These are phyloP conservation scores for Zymoseptoria crescenta DNA, from an alignment of 2,329 filamentous ascomycete genomes.

Conservation along the genomic window DNA sequence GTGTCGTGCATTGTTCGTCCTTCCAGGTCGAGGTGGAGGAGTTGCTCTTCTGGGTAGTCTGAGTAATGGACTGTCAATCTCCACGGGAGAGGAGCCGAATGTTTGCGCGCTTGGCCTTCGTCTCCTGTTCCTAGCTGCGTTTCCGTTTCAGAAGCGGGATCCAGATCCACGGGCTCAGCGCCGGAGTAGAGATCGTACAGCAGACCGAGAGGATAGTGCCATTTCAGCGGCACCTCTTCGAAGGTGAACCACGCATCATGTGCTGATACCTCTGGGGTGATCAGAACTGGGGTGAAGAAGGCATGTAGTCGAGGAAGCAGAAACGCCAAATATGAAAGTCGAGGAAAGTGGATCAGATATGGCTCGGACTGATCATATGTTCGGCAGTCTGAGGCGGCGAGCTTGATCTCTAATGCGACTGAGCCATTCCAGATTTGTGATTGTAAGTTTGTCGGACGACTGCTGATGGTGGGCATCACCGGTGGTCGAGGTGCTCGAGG, in stretches of 20 bases:
- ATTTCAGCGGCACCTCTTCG: slow-evolving; percentile 61
- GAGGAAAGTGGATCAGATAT: slow-evolving; percentile 55
- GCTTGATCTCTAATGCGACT: slow-evolving; percentile 52
- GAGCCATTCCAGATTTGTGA: slow-evolving; percentile 51
- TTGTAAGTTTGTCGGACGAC: slow-evolving; percentile 30
- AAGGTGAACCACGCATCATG: slow-evolving; percentile 58
- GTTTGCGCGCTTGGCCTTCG: neutral
- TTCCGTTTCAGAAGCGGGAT: slow-evolving; percentile 5
- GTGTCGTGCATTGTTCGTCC: slow-evolving; percentile 54
- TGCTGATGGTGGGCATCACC: slow-evolving; percentile 20
- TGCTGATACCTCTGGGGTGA: slow-evolving; percentile 47
- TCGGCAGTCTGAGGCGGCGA: slow-evolving; percentile 53
- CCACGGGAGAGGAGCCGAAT: slow-evolving; percentile 47
- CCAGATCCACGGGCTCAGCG: slow-evolving; percentile 38
- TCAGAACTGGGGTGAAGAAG: slow-evolving; percentile 54
- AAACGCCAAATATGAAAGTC: slow-evolving; percentile 61
- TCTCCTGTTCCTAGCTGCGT: neutral
- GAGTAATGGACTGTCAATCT: slow-evolving; percentile 54
- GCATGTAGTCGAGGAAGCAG: slow-evolving; percentile 54
- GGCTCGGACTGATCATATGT: slow-evolving; percentile 53
- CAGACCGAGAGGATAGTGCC: slow-evolving; percentile 63
- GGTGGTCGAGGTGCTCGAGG: neutral
- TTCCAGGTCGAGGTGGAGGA: slow-evolving; percentile 49
- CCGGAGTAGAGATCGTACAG: slow-evolving; percentile 63
- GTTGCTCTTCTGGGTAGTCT: slow-evolving; percentile 50